phyloP scores from a whole-genome alignment of 2,329 filamentous ascomycete species.

The Paecilomyces variotii region DNA sequence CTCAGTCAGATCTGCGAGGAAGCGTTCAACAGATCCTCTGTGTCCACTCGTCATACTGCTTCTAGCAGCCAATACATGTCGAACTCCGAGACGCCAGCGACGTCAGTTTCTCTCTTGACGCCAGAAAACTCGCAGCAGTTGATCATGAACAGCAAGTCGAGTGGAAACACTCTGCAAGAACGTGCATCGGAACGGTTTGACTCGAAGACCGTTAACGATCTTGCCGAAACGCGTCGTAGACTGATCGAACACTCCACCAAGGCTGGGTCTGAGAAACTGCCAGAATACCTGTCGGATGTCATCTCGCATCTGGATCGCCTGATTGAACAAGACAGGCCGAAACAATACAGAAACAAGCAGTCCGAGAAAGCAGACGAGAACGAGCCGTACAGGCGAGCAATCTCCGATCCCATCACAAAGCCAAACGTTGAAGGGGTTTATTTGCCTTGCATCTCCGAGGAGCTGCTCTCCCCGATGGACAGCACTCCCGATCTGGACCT shows the following conservation, averaged over 20 bases:
- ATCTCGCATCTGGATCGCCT: conserved; percentile 53
- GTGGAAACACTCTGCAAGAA: conserved; percentile 37
- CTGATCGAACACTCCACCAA: conserved; percentile 45
- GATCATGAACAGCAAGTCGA: conserved; percentile 10
- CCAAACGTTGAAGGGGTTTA: conserved; percentile 13
- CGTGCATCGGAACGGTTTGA: conserved; percentile 42
- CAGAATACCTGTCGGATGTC: conserved; percentile 49
- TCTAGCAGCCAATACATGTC: conserved; percentile 28
- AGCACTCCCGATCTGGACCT: conserved; percentile 6
- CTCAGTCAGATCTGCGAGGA: conserved; percentile 87
- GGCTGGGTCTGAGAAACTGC: conserved; percentile 37
- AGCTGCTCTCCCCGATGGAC: conserved; percentile 20
- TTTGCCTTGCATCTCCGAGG: conserved; percentile 47
- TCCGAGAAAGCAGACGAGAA: neutral
- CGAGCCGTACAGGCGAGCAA: conserved; percentile 4
- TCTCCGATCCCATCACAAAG: conserved; percentile 12
- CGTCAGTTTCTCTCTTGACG: conserved; percentile 28
- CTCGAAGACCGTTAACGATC: conserved; percentile 46
- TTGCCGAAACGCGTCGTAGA: conserved; percentile 51
- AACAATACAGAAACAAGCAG: conserved; percentile 4
- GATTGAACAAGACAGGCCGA: conserved; percentile 36
- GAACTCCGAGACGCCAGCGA: conserved; percentile 46
- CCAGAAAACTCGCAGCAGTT: conserved; percentile 17
- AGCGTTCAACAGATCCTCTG: conserved; percentile 68
- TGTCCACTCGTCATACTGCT: conserved; percentile 42